Base-by-base conservation (phyloP, 108 stramenopile species). In the Pinguiococcus pyrenoidosus region DNA sequence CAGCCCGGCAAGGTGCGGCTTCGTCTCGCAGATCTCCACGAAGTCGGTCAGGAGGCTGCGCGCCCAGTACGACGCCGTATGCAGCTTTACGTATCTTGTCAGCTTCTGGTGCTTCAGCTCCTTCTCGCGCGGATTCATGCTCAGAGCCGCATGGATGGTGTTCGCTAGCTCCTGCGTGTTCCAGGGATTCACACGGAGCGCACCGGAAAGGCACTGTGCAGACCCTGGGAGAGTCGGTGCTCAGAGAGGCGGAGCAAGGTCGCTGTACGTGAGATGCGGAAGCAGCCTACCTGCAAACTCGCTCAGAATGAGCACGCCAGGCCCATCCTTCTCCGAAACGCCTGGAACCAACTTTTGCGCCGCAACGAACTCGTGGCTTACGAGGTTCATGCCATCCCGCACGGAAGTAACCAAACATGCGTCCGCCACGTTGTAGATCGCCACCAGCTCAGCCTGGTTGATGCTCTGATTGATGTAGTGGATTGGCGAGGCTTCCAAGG, bases 81-180 rank as follows among this genome's bases (percentile, higher is more conserved):
- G 43, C 33, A 39, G 35, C 32, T 36, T 30, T 17, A 66, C 65
- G 29, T 66, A 66, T 16, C 65, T 53, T 21, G 49, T 48, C 7
- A 66, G 65, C 61, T 66, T 66, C 29, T 55, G 54, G 53, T 62
- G 60, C 46, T 60, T 41, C 4, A 66, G 53, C 41, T 66, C 59
- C 20, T 54, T 21, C 49, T 64, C 62, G 14, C 47, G 54, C 1
- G 54, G 53, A 29, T 46, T 54, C 13, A 64, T 47, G 26, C 47
- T 40, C 17, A 64, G 54, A 1, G 62, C 53, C 48, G 48, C 41
- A 20, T 55, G 36, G 24, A 64, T 64, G 17, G 62, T 46, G 26
- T 48, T 36, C 3, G 46, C 45, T 2, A 64, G 10, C 54, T 64
- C 53, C 32, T 64, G 54, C 8, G 54, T 64, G 47, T 64, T 64